Evolutionary conservation across 805 yeast genomes (phyloP), one percentile per base, ranked within the genome.

Genomic region (Naumovozyma baii): DNA sequence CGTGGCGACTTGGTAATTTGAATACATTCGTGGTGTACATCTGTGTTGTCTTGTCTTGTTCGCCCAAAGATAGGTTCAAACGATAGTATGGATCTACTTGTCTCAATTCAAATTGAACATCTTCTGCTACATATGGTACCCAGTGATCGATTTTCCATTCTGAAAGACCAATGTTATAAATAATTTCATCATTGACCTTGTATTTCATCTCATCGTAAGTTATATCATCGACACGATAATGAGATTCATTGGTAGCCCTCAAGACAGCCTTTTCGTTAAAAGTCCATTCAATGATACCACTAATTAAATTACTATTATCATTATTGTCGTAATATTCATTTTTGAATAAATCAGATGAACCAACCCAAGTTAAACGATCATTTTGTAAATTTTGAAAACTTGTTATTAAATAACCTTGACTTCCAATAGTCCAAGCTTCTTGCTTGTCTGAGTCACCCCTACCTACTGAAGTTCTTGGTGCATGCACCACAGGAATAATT

Each of bases 71-170:
- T 53, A 92, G 65, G 44, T 72, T 77, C 42, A 90, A 57, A 55
- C 98, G 78, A 57, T 87, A 87, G 67, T 90, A 92, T 33, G 99
- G 98, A 59, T 92, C 97, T 47, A 92, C 73, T 90, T 92, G 80
- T 53, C 74, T 76, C 61, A 87, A 77, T 53, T 86, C 88, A 41
- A 92, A 67, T 65, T 92, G 98, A 40, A 84, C 59, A 44, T 80
- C 83, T 38, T 73, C 70, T 7, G 73, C 57, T n/a, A 45, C 35
- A 57, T 61, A 86, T 22, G 95, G 94, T 12, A 57, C 67, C 96
- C 95, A 92, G 30, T 74, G 76, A 13, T 29, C 15, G 14, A 12
- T n/a, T 39, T 62, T 56, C 74, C 76, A 76, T 52, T 73, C 62
- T 25, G 70, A 60, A 12, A 78, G 38, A 3, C 63, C 66, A 38